These are phyloP conservation scores for Capsella rubella DNA, from an alignment of 441 rosid genomes.

Conservation along the genomic window DNA sequence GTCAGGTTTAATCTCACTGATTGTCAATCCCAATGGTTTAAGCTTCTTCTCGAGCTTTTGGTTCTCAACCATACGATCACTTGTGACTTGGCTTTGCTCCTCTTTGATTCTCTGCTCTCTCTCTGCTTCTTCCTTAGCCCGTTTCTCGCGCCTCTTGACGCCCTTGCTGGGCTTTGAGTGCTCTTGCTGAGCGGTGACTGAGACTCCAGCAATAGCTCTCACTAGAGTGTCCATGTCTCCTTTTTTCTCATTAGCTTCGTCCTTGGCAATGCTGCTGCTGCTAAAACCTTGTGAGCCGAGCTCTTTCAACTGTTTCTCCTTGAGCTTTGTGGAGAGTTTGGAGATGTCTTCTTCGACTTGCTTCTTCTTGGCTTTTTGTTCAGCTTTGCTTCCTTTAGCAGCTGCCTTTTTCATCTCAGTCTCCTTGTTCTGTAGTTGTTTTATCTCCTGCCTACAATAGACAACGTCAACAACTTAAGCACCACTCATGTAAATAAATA, in stretches of 20 bases:
- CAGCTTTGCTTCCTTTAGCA: constrained; percentile 97
- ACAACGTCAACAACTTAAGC: not conserved
- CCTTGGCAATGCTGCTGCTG: constrained; percentile 33
- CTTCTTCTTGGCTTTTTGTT: constrained; percentile 97
- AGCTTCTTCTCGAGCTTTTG: constrained; percentile 75
- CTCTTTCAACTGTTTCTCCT: constrained; percentile 78
- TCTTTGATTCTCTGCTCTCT: constrained; percentile 89
- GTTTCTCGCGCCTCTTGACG: constrained; percentile 76
- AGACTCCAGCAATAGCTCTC: constrained; percentile 87
- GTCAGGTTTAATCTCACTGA: constrained; percentile 84
- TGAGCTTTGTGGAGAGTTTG: constrained; percentile 72
- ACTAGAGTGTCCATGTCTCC: constrained; percentile 73
- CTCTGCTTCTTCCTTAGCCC: constrained; percentile 91
- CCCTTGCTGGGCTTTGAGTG: constrained; percentile 76
- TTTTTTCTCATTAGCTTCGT: constrained; percentile 53
- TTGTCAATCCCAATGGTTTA: constrained; percentile 68
- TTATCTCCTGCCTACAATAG: constrained; percentile 66
- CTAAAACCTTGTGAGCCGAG: constrained; percentile 78
- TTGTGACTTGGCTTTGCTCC: constrained; percentile 76
- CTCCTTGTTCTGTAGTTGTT: constrained; percentile 84
- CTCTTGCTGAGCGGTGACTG: constrained; percentile 64
- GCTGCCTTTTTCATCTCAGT: constrained; percentile 84
- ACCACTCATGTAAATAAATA: not conserved
- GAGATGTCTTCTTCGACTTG: constrained; percentile 87
- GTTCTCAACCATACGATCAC: constrained; percentile 72